These are phyloP conservation scores for Gamsiella multidivaricata DNA, from an alignment of 192 early-diverging fungal genomes.

Conservation along the genomic window DNA sequence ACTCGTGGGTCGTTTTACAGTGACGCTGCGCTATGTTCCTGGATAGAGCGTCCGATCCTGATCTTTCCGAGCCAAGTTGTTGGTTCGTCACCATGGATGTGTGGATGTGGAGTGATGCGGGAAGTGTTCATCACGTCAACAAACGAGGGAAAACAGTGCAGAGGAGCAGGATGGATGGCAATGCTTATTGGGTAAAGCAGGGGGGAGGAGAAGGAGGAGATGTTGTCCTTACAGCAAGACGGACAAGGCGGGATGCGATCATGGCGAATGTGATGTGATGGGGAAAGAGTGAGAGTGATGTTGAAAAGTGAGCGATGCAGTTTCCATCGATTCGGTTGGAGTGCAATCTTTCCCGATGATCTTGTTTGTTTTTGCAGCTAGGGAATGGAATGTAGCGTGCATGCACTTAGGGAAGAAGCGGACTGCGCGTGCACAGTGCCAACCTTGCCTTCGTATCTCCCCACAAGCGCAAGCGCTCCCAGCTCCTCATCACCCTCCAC, in stretches of 20 bases:
- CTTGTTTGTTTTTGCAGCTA: slow-evolving; percentile 1
- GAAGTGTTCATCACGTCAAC: neutral
- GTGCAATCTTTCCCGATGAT: neutral
- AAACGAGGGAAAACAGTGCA: neutral
- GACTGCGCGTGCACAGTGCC: neutral
- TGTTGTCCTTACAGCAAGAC: slow-evolving; percentile 46
- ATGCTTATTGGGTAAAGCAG: too few relatives aligned
- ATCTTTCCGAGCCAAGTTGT: too few relatives aligned
- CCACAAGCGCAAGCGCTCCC: neutral
- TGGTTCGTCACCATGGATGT: too few relatives aligned
- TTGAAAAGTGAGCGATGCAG: neutral
- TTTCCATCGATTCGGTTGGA: neutral
- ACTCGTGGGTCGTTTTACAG: too few relatives aligned
- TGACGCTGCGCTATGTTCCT: too few relatives aligned
- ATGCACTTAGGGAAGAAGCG: neutral
- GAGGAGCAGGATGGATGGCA: too few relatives aligned
- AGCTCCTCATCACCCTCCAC: neutral
- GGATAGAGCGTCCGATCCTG: too few relatives aligned
- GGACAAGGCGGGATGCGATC: slow-evolving; percentile 35
- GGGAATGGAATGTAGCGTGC: neutral
- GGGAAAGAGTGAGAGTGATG: neutral
- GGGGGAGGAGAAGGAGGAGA: neutral
- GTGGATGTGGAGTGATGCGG: too few relatives aligned
- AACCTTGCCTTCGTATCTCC: too few relatives aligned
- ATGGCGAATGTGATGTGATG: slow-evolving; percentile 11